Base-by-base conservation (phyloP, 441 rosid genomes). In the Jatropha podagrica region DNA sequence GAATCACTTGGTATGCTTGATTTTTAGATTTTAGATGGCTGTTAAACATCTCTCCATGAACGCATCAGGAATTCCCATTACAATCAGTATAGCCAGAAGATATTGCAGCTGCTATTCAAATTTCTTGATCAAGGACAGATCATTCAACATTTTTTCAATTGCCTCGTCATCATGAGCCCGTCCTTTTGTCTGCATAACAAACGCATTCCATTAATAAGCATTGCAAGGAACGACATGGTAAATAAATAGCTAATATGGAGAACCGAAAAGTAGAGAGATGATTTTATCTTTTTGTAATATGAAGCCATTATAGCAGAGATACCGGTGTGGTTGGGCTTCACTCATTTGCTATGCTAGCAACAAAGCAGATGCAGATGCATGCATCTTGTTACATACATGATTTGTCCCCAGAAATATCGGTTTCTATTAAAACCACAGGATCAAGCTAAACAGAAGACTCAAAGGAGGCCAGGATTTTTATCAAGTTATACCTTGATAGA, bases 131-230 rank as follows among this genome's bases (percentile, higher is more conserved):
- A 93, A 86, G 5, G 96, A 88, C 37, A 95, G 81, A 78, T 95
- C 98, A 69, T 81, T 88, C 84, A 93, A 82, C 99, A 95, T 95
- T 79, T 88, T 91, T 82, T 92, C 97, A 65, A 95, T 93, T 1
- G 93, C 92, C 71, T 90, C 96, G 42, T 95, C 98, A 70, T 86
- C 92, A 7, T 89, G 95, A 27, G 88, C 89, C 67, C 97, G 89
- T 58, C 98, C 99, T 81, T 85, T 90, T 51, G 94, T 87, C 97
- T 91, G 89, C 85, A 86, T 56, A 77, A 51, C 18, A 13, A 51
- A 14, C 55, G 2, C n/a, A 51, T 51, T 51, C 55, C 55, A 51
- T 51, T 51, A 51, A 51, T 13, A 13, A 51, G 18, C 12, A 15
- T 13, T 13, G 55, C 44, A 32, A 23, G 48, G 37, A 4, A 54